phyloP scores from a whole-genome alignment of 768 basidiomycete species.

The Boletus coccyginus region DNA sequence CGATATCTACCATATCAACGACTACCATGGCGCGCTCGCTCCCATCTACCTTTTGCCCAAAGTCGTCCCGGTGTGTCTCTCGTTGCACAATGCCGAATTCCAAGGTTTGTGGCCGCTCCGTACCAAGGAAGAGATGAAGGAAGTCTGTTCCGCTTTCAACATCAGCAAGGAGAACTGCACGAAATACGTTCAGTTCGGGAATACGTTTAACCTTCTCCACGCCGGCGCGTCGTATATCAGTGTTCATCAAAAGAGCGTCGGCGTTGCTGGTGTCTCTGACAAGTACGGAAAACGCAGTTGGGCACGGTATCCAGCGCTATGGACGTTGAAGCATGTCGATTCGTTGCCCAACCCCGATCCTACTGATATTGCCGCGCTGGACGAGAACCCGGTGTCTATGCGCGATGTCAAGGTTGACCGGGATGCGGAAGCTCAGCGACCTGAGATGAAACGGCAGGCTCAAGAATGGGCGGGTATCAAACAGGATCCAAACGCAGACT shows the following conservation, averaged over 20 bases:
- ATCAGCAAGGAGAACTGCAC: constrained; percentile 95
- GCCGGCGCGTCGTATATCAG: constrained; percentile 92
- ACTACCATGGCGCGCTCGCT: constrained; percentile 92
- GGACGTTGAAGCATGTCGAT: constrained; percentile 95
- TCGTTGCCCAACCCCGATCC: constrained; percentile 95
- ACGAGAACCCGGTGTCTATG: constrained; percentile 69
- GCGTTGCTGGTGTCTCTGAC: constrained; percentile 96
- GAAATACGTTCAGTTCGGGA: constrained; percentile 97
- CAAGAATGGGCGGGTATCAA: constrained; percentile 95
- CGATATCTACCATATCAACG: constrained; percentile 94
- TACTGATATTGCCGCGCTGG: constrained; percentile 89
- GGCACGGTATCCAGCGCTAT: constrained; percentile 94
- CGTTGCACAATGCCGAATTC: constrained; percentile 96
- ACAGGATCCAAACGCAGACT: constrained; percentile 84
- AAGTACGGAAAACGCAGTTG: constrained; percentile 97
- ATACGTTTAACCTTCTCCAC: constrained; percentile 94
- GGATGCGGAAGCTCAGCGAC: constrained; percentile 83
- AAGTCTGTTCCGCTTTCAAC: constrained; percentile 97
- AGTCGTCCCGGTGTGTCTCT: constrained; percentile 85
- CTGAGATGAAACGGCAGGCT: constrained; percentile 86
- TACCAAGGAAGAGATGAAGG: constrained; percentile 98
- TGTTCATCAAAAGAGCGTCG: constrained; percentile 87
- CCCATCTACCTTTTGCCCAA: constrained; percentile 91
- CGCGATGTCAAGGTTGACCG: constrained; percentile 76
- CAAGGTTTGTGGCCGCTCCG: constrained; percentile 95